Percentiles rank a stretch among this genome's conserved stretches.
Conservation (phyloP, 805 yeast genomes). For the Kluyveromyces dobzhanskii region DNA sequence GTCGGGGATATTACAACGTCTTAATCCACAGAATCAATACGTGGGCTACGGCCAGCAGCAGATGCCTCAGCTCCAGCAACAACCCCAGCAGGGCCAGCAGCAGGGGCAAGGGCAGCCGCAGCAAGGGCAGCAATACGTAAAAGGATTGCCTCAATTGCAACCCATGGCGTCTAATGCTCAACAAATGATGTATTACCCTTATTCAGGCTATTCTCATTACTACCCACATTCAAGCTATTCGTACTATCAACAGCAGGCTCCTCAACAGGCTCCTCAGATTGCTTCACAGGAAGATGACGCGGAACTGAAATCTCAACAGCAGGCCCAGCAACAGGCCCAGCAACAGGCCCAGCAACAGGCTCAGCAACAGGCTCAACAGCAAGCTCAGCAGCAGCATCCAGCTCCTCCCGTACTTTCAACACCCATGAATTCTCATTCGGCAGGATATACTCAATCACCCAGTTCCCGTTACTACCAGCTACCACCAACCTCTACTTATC, state of each 20-base stretch:
- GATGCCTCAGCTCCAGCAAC: conserved; percentile 5
- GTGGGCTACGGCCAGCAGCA: conserved; percentile 1
- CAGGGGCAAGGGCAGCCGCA: conserved; percentile 4
- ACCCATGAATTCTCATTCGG: neutral
- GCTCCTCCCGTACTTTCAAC: neutral
- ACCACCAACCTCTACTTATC: conserved; percentile 2
- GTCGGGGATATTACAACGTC: conserved; percentile 4
- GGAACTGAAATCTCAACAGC: neutral
- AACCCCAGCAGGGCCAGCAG: conserved; percentile 4
- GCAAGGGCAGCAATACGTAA: conserved; percentile 2
- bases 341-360: neutral
- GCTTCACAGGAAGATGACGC: neutral
- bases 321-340: neutral
- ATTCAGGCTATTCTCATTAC: conserved; percentile 4
- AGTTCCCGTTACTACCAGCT: conserved; percentile 3
- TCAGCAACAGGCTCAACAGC: neutral
- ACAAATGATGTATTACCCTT: conserved; percentile 4
- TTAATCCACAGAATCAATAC: neutral
- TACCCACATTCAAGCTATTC: conserved; percentile 4
- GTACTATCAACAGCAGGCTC: conserved; percentile 2
- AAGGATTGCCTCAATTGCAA: conserved; percentile 3
- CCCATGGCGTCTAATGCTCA: conserved; percentile 2
- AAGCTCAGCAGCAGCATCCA: neutral
- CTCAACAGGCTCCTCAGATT: conserved; percentile 1
- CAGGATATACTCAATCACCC: neutral